phyloP scores from a whole-genome alignment of 768 basidiomycete genomes.

The Mycena vulgaris region DNA sequence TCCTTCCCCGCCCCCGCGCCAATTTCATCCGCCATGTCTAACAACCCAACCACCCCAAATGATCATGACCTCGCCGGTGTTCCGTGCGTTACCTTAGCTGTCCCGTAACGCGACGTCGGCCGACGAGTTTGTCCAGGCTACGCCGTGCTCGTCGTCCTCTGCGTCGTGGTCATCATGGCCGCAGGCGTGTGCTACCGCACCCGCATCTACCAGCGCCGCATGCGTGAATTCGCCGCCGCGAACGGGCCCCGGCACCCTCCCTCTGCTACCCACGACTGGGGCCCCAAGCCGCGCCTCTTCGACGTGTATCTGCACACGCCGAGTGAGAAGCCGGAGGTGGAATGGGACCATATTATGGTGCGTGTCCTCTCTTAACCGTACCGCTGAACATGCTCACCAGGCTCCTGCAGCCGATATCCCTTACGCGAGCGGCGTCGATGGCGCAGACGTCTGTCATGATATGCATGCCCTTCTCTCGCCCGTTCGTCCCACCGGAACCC shows the following conservation, averaged over 20 bases:
- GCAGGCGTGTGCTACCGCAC: not conserved
- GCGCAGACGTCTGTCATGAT: too few species aligned
- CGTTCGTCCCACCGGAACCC: too few species aligned
- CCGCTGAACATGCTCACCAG: too few species aligned
- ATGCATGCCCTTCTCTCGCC: too few species aligned
- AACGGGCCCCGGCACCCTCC: too few species aligned
- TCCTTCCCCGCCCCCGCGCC: too few species aligned
- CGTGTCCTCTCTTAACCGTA: not conserved
- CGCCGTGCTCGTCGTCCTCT: not conserved
- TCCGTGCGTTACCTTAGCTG: not conserved
- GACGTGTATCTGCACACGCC: not conserved
- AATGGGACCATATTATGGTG: not conserved
- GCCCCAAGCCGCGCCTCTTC: not conserved
- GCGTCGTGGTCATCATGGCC: not conserved
- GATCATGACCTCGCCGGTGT: not conserved
- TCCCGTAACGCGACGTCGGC: not conserved
- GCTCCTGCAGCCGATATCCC: too few species aligned
- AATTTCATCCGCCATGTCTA: too few species aligned
- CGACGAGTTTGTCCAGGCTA: not conserved
- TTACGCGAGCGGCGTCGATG: too few species aligned
- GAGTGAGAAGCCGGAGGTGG: slow-evolving; percentile 27
- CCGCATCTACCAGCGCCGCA: not conserved
- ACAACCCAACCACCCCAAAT: too few species aligned
- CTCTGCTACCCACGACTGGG: not conserved
- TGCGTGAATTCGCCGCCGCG: not conserved